Base-by-base conservation (phyloP, 371 early-diverging fungal genomes). In the Mucor ambiguus region DNA sequence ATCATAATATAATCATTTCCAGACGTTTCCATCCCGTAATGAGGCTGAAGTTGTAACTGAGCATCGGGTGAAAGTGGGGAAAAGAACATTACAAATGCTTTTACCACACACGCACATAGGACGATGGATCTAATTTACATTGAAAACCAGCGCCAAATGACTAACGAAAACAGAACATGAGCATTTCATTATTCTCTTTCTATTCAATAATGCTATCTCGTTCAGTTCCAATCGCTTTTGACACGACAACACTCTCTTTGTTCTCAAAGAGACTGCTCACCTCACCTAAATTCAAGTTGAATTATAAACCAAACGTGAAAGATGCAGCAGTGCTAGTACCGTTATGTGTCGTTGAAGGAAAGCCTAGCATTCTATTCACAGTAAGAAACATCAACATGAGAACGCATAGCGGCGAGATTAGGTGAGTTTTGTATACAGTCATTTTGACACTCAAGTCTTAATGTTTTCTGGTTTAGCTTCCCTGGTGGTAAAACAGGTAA, bases 351-450 rank as follows among this genome's bases (percentile, higher is more conserved):
- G 86, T 85, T 6, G 65, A 89, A 29, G 87, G 82, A 10, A 73
- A 84, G 44, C 89, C 91, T 1, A 87, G 89, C 61, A 79, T 96
- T 14, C 68, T 96, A 28, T 94, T 97, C 69, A 95, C 95, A 10
- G 85, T 94, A 10, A 85, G 97, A 33, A 86, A 89, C 62, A 72
- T 72, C 18, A 80, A 81, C 41, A 74, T 97, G 74, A 76, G 90
- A 35, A 78, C 85, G 16, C 96, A 96, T 75, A 85, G 83, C 18
- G 95, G 95, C 18, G 94, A 95, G 71, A 87, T 92, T 48, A 89
- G 89, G 89, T 89, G 75, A 32, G 12, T 3, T 1, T 24, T 20
- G 24, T 24, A 18, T 10, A n/a, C 22, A 26, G 28, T 4, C 14
- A 52, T 24, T 12, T 52, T 52, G 52, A 52, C 28, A 52, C 16